A percentile compares a stretch with the other conserved stretches of the same genome.
phyloP scores from a whole-genome alignment of 2,329 filamentous ascomycete genomes.

The Diaporthe australafricana region DNA sequence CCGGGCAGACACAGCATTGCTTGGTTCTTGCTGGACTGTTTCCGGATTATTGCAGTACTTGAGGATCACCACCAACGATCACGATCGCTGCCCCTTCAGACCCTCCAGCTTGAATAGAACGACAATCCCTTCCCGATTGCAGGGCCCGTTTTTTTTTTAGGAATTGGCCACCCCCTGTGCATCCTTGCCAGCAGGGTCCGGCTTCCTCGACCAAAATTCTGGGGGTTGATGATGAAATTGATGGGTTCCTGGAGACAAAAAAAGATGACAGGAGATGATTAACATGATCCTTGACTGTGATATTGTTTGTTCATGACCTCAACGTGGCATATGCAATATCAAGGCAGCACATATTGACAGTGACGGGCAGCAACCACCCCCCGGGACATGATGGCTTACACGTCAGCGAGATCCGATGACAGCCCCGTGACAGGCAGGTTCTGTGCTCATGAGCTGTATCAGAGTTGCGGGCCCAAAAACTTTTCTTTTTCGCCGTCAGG shows the following conservation, averaged over 20 bases:
- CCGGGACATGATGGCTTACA: slow-evolving; percentile 19
- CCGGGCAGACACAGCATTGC: not conserved
- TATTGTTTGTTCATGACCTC: slow-evolving; percentile 13
- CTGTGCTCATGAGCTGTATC: slow-evolving; percentile 5
- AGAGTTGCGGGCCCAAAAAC: not conserved
- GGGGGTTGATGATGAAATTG: slow-evolving; percentile 33
- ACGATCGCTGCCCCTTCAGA: not conserved
- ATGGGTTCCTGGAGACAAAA: slow-evolving; percentile 13
- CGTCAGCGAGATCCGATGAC: slow-evolving; percentile 21
- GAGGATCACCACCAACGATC: slow-evolving; percentile 19
- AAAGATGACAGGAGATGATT: slow-evolving; percentile 13
- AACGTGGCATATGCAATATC: not conserved
- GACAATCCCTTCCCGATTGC: slow-evolving; percentile 22
- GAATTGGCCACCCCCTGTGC: slow-evolving; percentile 38
- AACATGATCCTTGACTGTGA: not conserved
- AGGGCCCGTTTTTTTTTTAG: slow-evolving; percentile 32
- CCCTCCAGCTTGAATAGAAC: not conserved
- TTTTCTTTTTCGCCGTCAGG: slow-evolving; percentile 7
- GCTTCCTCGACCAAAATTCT: slow-evolving; percentile 12
- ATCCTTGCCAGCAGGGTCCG: slow-evolving; percentile 25
- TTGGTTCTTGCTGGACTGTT: not conserved
- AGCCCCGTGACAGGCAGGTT: slow-evolving; percentile 18
- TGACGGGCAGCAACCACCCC: not conserved
- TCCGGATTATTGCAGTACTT: slow-evolving; percentile 9
- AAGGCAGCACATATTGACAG: slow-evolving; percentile 1